phyloP scores from a whole-genome alignment of 2,329 filamentous ascomycete species.

The Colletotrichum coccodes region DNA sequence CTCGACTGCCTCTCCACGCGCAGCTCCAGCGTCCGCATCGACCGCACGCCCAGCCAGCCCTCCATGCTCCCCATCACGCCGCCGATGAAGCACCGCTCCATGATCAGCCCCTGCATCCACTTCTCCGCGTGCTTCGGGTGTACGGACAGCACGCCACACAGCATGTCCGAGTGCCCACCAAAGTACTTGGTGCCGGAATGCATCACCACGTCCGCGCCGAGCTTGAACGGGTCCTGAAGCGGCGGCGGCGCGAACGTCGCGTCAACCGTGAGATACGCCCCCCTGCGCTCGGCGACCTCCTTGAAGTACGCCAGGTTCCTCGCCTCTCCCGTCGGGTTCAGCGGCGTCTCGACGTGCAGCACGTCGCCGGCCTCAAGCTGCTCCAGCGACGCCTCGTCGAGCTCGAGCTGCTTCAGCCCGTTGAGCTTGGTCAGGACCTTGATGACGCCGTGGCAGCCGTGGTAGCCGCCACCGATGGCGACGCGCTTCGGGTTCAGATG shows the following conservation, averaged over 20 bases:
- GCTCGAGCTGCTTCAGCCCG: slow-evolving; percentile 76
- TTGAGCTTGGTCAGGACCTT: slow-evolving; percentile 78
- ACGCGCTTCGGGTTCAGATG: slow-evolving; percentile 84
- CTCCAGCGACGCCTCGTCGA: slow-evolving; percentile 57
- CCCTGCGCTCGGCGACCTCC: slow-evolving; percentile 74
- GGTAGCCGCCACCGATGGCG: slow-evolving; percentile 87
- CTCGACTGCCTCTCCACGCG: slow-evolving; percentile 81
- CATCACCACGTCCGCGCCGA: slow-evolving; percentile 88
- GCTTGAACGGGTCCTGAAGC: slow-evolving; percentile 84
- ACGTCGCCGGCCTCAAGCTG: slow-evolving; percentile 82
- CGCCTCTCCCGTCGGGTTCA: slow-evolving; percentile 90
- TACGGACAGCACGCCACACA: slow-evolving; percentile 85
- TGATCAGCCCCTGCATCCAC: slow-evolving; percentile 70
- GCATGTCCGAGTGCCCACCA: slow-evolving; percentile 92
- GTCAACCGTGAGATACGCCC: slow-evolving; percentile 85
- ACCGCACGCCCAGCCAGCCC: slow-evolving; percentile 90
- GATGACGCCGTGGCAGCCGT: slow-evolving; percentile 92
- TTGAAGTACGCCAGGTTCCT: slow-evolving; percentile 79
- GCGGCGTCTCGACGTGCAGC: slow-evolving; percentile 90
- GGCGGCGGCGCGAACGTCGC: slow-evolving; percentile 93
- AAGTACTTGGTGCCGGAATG: slow-evolving; percentile 97
- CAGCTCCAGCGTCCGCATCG: slow-evolving; percentile 85
- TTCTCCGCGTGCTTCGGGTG: slow-evolving; percentile 57
- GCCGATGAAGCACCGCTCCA: slow-evolving; percentile 82
- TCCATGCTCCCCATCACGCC: slow-evolving; percentile 90